These are phyloP conservation scores for Cephalotrichum gorgonifer DNA, from an alignment of 2,329 filamentous ascomycete genomes.

Conservation along the genomic window DNA sequence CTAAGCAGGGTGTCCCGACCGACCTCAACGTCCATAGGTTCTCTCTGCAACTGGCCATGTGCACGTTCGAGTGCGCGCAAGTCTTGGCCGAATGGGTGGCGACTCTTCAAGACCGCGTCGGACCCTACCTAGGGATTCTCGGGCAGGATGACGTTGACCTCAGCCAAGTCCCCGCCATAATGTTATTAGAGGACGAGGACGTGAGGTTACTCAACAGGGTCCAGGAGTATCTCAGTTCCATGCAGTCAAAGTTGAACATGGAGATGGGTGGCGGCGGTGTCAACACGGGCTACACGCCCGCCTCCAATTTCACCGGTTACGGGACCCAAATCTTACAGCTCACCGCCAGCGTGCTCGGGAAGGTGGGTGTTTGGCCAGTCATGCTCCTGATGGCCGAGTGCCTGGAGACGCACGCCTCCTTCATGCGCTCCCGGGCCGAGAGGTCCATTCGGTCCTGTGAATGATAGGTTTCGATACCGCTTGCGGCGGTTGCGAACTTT, in stretches of 20 bases:
- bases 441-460: constrained; percentile 24
- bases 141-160: constrained; percentile 75
- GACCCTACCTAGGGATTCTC: constrained; percentile 75
- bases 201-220: constrained; percentile 76
- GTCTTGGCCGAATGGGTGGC: constrained; percentile 91
- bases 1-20: constrained; percentile 76
- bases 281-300: constrained; percentile 42
- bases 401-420: constrained; percentile 42
- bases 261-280: constrained; percentile 35
- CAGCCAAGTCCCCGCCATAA: constrained; percentile 70
- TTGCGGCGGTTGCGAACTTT: neutral
- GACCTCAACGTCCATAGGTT: constrained; percentile 73
- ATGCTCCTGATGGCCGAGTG: constrained; percentile 45
- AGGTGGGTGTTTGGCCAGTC: constrained; percentile 76
- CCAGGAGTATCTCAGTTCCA: constrained; percentile 63
- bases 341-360: constrained; percentile 78
- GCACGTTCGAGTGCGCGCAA: constrained; percentile 86
- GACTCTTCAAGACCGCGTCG: constrained; percentile 89
- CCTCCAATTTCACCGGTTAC: constrained; percentile 59
- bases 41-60: constrained; percentile 83
- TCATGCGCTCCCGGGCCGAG: constrained; percentile 40
- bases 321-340: constrained; percentile 76
- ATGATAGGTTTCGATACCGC: neutral
- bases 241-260: constrained; percentile 69
- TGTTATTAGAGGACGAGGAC: constrained; percentile 88